Evolutionary conservation across 441 rosid species (phyloP).

Genomic region (Flueggea neowawraea): DNA sequence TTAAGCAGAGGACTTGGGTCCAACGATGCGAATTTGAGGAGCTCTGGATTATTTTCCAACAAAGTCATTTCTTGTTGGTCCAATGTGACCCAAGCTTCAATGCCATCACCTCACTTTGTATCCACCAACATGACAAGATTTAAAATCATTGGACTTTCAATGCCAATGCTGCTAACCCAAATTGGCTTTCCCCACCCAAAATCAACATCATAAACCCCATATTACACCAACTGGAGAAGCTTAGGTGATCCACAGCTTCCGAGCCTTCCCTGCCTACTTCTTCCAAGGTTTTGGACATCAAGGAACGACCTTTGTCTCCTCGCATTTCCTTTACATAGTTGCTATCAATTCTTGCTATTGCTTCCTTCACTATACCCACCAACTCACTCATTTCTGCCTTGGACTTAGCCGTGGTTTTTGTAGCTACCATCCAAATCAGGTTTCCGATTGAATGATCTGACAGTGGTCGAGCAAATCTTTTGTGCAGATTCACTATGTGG

Average conservation of each 20-base stretch:
- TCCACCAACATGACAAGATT: conserved; percentile 34
- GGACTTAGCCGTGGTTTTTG: conserved; percentile 9
- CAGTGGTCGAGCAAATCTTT: conserved; percentile 16
- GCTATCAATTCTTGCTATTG: conserved; percentile 29
- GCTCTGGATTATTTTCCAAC: conserved; percentile 14
- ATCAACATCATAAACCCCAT: conserved; percentile 27
- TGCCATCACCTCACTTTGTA: conserved; percentile 17
- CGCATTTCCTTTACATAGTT: conserved; percentile 25
- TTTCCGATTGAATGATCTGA: conserved; percentile 30
- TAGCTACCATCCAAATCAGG: conserved; percentile 32
- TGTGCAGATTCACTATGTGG: conserved; percentile 34
- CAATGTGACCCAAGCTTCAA: conserved; percentile 29
- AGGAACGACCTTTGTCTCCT: conserved; percentile 14
- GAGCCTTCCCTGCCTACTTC: conserved; percentile 9
- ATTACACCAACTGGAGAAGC: conserved; percentile 37
- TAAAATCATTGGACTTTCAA: conserved; percentile 13
- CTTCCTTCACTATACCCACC: conserved; percentile 27
- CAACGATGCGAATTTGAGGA: conserved; percentile 19
- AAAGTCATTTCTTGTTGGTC: conserved; percentile 17
- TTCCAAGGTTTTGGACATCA: conserved; percentile 19
- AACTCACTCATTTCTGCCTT: conserved; percentile 19
- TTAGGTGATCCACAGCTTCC: conserved; percentile 22
- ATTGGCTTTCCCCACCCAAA: conserved; percentile 38
- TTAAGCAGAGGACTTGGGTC: conserved; percentile 37
- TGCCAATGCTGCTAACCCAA: conserved; percentile 31